phyloP scores from a whole-genome alignment of 1,284 basidiomycete genomes.

The Porogramme epimiltina region DNA sequence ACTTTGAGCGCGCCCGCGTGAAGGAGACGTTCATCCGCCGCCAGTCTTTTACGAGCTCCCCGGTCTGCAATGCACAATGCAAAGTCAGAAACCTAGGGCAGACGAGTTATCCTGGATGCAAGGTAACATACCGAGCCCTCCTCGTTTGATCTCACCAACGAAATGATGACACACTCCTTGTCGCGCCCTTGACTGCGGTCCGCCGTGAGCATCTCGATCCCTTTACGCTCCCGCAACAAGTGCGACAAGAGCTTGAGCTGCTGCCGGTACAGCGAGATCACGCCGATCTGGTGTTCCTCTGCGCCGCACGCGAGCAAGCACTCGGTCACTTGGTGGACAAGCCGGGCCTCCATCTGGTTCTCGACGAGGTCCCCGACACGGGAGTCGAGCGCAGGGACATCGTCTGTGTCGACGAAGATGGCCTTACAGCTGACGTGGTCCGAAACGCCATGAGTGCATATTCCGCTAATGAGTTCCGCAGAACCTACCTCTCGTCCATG shows the following conservation, averaged over 20 bases:
- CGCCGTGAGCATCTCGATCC: constrained; percentile 90
- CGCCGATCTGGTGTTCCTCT: constrained; percentile 71
- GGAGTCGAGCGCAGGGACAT: constrained; percentile 74
- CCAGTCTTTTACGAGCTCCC: constrained; percentile 94
- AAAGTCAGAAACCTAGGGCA: too few relatives aligned
- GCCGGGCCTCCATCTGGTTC: constrained; percentile 79
- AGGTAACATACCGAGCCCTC: constrained; percentile 63
- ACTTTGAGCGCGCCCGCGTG: constrained; percentile 88
- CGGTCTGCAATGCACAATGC: constrained; percentile 56
- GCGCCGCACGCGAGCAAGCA: constrained; percentile 72
- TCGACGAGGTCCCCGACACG: constrained; percentile 88
- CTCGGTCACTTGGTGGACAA: constrained; percentile 65
- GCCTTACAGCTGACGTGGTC: constrained; percentile 77
- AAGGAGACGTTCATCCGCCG: constrained; percentile 95
- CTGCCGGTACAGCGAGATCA: constrained; percentile 93
- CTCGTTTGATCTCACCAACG: constrained; percentile 88
- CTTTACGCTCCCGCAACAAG: constrained; percentile 50
- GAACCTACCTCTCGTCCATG: constrained; percentile 67
- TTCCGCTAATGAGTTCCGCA: constrained; percentile 18
- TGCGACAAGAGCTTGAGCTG: constrained; percentile 87
- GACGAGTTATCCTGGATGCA: too few relatives aligned
- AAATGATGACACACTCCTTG: constrained; percentile 94
- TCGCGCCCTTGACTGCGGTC: constrained; percentile 96
- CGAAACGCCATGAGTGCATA: neutral
- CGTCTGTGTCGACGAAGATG: constrained; percentile 93